Conservation (phyloP, 192 early-diverging fungal genomes). For the Diversispora eburnea region DNA sequence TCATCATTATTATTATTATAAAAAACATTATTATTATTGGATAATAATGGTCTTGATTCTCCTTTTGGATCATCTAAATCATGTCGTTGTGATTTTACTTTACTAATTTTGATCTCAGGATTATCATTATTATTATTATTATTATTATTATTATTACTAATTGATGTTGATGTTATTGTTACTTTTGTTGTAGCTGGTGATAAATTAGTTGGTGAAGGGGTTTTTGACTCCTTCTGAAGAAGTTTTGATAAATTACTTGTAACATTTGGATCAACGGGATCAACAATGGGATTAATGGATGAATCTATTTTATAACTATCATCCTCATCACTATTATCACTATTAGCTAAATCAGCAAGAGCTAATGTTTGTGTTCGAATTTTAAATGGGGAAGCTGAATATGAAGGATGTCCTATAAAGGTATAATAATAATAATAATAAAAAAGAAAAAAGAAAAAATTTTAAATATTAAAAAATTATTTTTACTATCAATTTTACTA, state of each 20-base stretch:
- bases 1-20: slow-evolving; percentile 1
- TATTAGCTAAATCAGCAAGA: slow-evolving; percentile 30
- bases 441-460: neutral
- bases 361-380: slow-evolving; percentile 41
- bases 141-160: neutral
- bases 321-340: slow-evolving; percentile 14
- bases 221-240: slow-evolving; percentile 23
- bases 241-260: slow-evolving; percentile 30
- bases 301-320: slow-evolving; percentile 15
- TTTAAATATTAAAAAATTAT: neutral
- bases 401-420: slow-evolving; percentile 25
- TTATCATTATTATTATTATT: neutral
- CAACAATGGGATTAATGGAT: neutral
- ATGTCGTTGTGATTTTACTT: no score
- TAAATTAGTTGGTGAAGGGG: neutral
- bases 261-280: neutral
- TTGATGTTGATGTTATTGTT: neutral
- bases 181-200: neutral
- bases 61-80: neutral
- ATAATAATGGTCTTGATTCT: neutral
- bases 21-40: neutral
- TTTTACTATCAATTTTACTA: neutral
- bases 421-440: neutral
- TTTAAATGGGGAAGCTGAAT: slow-evolving; percentile 40
- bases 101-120: no score